A percentile compares a stretch with the other conserved stretches of the same genome.
phyloP scores from a whole-genome alignment of 2,329 filamentous ascomycete species.

The Eutypa lata region DNA sequence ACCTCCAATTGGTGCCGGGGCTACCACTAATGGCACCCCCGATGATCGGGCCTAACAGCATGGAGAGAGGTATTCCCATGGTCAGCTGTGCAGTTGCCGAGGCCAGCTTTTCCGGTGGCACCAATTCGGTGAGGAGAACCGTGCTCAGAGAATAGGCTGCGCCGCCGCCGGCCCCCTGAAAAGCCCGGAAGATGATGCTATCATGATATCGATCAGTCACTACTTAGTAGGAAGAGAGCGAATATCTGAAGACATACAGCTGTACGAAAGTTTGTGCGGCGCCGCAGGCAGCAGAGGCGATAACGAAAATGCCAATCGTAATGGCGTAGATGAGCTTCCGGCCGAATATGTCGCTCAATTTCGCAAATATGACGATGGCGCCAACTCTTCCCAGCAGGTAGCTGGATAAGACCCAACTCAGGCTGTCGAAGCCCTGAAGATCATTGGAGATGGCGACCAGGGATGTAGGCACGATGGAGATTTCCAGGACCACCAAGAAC shows the following conservation, averaged over 20 bases:
- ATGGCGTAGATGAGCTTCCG: conserved; percentile 46
- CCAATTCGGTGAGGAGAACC: not conserved
- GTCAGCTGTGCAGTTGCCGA: not conserved
- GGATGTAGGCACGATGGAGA: not conserved
- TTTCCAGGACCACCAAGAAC: not conserved
- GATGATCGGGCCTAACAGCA: not conserved
- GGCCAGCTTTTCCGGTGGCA: not conserved
- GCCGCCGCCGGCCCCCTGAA: not conserved
- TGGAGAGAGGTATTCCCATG: not conserved
- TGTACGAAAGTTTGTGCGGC: not conserved
- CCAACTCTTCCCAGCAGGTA: conserved; percentile 1
- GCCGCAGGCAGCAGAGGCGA: not conserved
- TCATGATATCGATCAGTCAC: too few relatives aligned
- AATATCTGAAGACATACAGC: not conserved
- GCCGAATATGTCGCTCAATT: conserved; percentile 68
- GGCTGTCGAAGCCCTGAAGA: not conserved
- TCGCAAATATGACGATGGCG: conserved; percentile 56
- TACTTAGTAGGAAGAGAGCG: too few relatives aligned
- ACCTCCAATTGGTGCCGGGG: not conserved
- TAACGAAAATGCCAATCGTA: not conserved
- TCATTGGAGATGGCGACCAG: not conserved
- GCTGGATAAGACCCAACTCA: not conserved
- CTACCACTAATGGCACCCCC: not conserved
- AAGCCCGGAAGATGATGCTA: not conserved
- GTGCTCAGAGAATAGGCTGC: not conserved